phyloP scores from a whole-genome alignment of 2,329 filamentous ascomycete species.

The Fonsecaea pugnacius region DNA sequence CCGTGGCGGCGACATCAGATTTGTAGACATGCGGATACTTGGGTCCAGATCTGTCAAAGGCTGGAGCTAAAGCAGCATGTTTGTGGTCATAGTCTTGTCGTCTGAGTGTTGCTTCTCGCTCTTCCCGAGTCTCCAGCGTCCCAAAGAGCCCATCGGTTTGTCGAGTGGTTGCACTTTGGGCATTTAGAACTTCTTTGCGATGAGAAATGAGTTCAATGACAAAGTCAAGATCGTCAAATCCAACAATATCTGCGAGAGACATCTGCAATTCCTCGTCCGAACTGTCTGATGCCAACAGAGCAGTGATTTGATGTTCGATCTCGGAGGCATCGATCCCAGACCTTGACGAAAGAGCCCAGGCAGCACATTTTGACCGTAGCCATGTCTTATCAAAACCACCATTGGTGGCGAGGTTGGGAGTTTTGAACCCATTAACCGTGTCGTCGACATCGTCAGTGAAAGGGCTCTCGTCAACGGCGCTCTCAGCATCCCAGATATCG shows the following conservation, averaged over 20 bases:
- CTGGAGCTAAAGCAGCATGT: slow-evolving; percentile 69
- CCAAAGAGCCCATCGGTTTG: slow-evolving; percentile 54
- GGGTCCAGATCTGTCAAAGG: slow-evolving; percentile 70
- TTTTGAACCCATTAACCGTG: slow-evolving; percentile 51
- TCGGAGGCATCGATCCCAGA: slow-evolving; percentile 70
- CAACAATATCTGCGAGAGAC: slow-evolving; percentile 83
- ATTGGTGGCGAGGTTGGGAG: slow-evolving; percentile 40
- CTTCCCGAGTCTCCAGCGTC: slow-evolving; percentile 71
- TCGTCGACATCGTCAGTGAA: slow-evolving; percentile 70
- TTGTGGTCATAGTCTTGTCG: slow-evolving; percentile 84
- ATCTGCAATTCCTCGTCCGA: slow-evolving; percentile 89
- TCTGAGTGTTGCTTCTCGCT: slow-evolving; percentile 78
- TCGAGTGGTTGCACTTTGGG: slow-evolving; percentile 41
- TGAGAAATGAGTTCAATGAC: slow-evolving; percentile 87
- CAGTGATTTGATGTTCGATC: slow-evolving; percentile 77
- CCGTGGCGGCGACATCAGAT: slow-evolving; percentile 67
- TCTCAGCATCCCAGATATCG: slow-evolving; percentile 90
- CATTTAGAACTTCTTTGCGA: slow-evolving; percentile 67
- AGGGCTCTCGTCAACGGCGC: slow-evolving; percentile 33
- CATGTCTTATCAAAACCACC: slow-evolving; percentile 65
- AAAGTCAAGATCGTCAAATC: slow-evolving; percentile 91
- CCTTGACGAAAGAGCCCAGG: slow-evolving; percentile 64
- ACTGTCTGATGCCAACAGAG: slow-evolving; percentile 70
- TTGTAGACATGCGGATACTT: slow-evolving; percentile 95
- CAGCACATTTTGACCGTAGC: slow-evolving; percentile 71